Evolutionary conservation across 2,329 filamentous ascomycete species (phyloP).

Genomic region (Grosmannia serpens): DNA sequence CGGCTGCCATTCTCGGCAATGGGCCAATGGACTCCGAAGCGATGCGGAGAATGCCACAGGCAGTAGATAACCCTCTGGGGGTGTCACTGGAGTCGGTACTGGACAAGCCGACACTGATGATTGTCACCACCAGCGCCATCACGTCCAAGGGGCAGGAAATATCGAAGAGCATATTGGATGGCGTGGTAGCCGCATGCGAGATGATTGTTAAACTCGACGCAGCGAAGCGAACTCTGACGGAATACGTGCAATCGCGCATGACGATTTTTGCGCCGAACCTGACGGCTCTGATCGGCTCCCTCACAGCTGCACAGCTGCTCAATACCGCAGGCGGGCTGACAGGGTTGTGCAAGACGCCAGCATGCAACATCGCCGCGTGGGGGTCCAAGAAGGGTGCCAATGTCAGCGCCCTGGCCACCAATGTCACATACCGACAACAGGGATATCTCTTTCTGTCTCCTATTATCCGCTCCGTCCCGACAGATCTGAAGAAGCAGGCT

Average conservation of each 20-base stretch:
- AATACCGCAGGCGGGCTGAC: slow-evolving; percentile 85
- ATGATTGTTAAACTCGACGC: slow-evolving; percentile 81
- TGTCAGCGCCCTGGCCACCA: slow-evolving; percentile 72
- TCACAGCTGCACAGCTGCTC: slow-evolving; percentile 92
- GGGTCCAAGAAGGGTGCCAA: slow-evolving; percentile 79
- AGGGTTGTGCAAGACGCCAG: slow-evolving; percentile 80
- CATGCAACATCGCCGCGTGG: slow-evolving; percentile 84
- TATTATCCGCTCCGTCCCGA: slow-evolving; percentile 74
- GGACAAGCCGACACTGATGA: slow-evolving; percentile 86
- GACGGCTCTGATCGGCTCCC: slow-evolving; percentile 77
- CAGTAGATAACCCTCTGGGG: slow-evolving; percentile 66
- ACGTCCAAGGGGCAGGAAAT: slow-evolving; percentile 75
- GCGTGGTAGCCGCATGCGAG: slow-evolving; percentile 67
- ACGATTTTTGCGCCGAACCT: slow-evolving; percentile 91
- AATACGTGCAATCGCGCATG: slow-evolving; percentile 96
- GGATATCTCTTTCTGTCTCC: slow-evolving; percentile 89
- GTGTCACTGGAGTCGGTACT: slow-evolving; percentile 68
- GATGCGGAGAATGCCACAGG: slow-evolving; percentile 68
- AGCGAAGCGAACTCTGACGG: slow-evolving; percentile 75
- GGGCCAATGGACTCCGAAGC: slow-evolving; percentile 71
- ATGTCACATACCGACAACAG: slow-evolving; percentile 81
- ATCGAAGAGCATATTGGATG: slow-evolving; percentile 59
- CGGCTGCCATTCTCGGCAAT: slow-evolving; percentile 86
- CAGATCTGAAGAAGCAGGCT: slow-evolving; percentile 80
- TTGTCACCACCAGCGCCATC: slow-evolving; percentile 88